phyloP scores from a whole-genome alignment of 306 rosid species.

The Argentina anserina region DNA sequence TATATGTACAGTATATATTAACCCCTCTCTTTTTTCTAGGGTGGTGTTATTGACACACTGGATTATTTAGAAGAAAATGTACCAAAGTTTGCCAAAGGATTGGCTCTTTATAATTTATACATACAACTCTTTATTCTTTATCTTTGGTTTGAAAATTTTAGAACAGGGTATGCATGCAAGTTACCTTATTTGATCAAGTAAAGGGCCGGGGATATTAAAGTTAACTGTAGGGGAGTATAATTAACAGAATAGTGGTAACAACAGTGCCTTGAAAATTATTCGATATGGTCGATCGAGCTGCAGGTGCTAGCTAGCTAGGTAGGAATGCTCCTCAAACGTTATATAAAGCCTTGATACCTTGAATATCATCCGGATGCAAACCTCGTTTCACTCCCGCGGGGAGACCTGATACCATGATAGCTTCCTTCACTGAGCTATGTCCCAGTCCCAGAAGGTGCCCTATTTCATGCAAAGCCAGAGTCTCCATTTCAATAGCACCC shows the following conservation, averaged over 20 bases:
- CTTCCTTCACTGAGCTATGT: slow-evolving; percentile 24
- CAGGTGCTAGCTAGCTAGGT: background rate
- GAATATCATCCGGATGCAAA: slow-evolving; percentile 29
- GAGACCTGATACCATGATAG: slow-evolving; percentile 21
- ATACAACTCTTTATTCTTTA: too few relatives aligned
- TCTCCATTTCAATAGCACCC: slow-evolving; percentile 20
- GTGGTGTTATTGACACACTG: too few relatives aligned
- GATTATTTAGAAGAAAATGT: too few relatives aligned
- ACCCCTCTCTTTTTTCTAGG: too few relatives aligned
- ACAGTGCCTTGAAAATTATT: background rate
- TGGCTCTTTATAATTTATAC: too few relatives aligned
- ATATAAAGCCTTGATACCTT: slow-evolving; percentile 33
- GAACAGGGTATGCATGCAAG: background rate
- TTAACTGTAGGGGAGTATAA: too few relatives aligned
- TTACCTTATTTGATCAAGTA: background rate
- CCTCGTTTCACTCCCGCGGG: background rate
- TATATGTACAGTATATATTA: too few relatives aligned
- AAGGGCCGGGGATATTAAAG: too few relatives aligned
- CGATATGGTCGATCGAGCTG: background rate
- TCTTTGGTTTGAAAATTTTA: too few relatives aligned
- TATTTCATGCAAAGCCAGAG: slow-evolving; percentile 36
- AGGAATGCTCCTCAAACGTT: background rate
- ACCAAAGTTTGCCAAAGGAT: too few relatives aligned
- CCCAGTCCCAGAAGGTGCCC: slow-evolving; percentile 35
- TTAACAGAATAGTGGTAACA: background rate